Conservation (phyloP, 139 green algal genomes). For the Micractinium conductrix region DNA sequence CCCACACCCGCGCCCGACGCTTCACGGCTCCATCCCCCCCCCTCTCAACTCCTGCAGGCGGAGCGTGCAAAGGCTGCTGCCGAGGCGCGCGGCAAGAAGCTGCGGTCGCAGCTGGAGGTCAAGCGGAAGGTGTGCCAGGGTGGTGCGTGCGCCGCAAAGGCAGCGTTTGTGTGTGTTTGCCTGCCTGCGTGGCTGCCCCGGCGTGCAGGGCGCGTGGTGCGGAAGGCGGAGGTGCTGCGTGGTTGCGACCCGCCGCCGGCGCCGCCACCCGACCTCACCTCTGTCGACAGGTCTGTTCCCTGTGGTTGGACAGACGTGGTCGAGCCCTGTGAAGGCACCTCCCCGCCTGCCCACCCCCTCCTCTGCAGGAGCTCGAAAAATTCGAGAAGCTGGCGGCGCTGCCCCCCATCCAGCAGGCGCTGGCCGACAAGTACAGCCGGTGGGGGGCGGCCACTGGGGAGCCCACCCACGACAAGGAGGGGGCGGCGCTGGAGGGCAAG, state of each 20-base stretch:
- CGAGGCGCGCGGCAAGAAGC: constrained; percentile 71
- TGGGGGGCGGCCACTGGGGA: constrained; percentile 70
- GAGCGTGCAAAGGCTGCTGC: constrained; percentile 60
- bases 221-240: too few species aligned
- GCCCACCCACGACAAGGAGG: constrained; percentile 85
- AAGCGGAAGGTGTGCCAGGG: constrained; percentile 26
- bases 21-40: neutral
- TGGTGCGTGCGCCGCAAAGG: neutral
- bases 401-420: constrained; percentile 43
- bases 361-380: constrained; percentile 68
- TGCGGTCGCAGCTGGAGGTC: constrained; percentile 25
- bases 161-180: too few species aligned
- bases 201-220: too few species aligned
- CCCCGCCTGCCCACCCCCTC: neutral
- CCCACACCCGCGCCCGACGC: neutral
- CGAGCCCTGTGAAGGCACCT: neutral
- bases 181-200: too few species aligned
- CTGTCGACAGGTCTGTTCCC: too few species aligned
- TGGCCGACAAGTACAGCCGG: constrained; percentile 76
- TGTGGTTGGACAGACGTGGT: too few species aligned
- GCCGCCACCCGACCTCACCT: too few species aligned
- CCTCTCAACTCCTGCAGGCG: constrained; percentile 18
- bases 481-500: constrained; percentile 79
- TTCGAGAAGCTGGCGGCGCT: constrained; percentile 68
- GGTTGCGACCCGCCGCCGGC: too few species aligned